Percentiles rank a stretch among this genome's conserved stretches.
These are phyloP conservation scores for Flaveria sonorensis DNA, from an alignment of 129 eudicot genomes.

Conservation along the genomic window DNA sequence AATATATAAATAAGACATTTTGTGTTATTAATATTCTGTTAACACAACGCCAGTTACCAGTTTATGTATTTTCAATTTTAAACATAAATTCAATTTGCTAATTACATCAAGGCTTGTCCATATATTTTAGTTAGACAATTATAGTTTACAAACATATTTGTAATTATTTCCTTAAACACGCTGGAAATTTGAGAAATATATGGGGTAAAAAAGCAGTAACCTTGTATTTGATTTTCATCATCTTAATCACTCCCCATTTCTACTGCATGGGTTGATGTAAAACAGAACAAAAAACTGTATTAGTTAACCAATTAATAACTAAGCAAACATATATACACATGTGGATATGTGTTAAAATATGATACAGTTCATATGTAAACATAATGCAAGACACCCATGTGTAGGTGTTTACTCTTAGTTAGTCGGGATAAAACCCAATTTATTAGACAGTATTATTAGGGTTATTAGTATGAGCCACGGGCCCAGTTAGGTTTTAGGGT, in stretches of 20 bases:
- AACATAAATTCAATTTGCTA: too few species aligned
- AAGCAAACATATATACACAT: background rate
- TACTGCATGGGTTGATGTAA: background rate
- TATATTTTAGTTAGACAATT: background rate
- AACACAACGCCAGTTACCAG: too few species aligned
- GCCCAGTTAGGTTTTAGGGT: too few species aligned
- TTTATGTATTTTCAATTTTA: too few species aligned
- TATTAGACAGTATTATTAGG: too few species aligned
- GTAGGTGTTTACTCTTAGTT: background rate
- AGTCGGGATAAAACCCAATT: too few species aligned
- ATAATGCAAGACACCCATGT: background rate
- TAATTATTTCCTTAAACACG: background rate
- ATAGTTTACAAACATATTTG: background rate
- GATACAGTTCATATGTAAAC: background rate
- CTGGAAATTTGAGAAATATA: background rate
- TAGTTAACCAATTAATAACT: background rate
- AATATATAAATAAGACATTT: too few species aligned
- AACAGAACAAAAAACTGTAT: background rate
- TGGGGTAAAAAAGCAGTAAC: background rate
- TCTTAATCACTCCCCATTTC: background rate
- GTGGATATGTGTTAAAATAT: background rate
- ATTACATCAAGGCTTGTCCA: background rate
- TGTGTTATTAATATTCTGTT: too few species aligned
- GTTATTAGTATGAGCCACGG: too few species aligned
- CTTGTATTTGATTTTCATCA: background rate